Base-by-base conservation (phyloP, 129 eudicot species). In the Helichrysum umbraculigerum region DNA sequence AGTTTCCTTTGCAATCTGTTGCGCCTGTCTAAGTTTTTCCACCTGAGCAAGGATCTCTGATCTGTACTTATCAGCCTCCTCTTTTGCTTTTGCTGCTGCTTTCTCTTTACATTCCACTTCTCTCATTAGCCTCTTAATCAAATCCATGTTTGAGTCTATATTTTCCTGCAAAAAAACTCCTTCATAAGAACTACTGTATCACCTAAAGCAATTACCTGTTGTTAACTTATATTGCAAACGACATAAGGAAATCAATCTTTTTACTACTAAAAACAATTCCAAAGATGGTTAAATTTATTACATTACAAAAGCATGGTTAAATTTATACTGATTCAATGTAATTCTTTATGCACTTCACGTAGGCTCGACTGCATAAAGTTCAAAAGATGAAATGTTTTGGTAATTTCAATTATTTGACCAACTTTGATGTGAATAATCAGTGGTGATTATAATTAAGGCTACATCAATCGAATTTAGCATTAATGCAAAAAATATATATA, bases 21-120 rank as follows among this genome's bases (percentile, higher is more conserved):
- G 75, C 74, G 81, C 81, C 66, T 54, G 50, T 71, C 77, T 86
- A 22, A 90, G 83, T 33, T 86, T 88, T 19, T 90, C 89, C 52
- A 86, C 87, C 74, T 78, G 76, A 12, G 63, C 44, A 47, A 76
- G 73, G 21, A 78, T 75, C 32, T 81, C 78, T 6, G 68, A 47
- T 58, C 92, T 88, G 34, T 91, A 88, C 20, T 64, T 32, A 19
- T 82, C 83, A 74, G 91, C 92, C 62, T 81, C 87, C 20, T 78
- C 75, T 79, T 84, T 81, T 5, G 90, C 95, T 73, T 67, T 11
- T 34, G 83, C 90, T 7, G 87, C 90, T 21, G 83, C 90, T 75
- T 81, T 63, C 84, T 91, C 95, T 56, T 80, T 66, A 32, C 72
- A 50, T 72, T 91, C 96, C 37, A 88, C 92, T 81, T 91, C 87